A percentile compares a stretch with the other conserved stretches of the same genome.
Evolutionary conservation across 495 filamentous ascomycete genomes (phyloP).

Genomic region (Corynascus novoguineensis): DNA sequence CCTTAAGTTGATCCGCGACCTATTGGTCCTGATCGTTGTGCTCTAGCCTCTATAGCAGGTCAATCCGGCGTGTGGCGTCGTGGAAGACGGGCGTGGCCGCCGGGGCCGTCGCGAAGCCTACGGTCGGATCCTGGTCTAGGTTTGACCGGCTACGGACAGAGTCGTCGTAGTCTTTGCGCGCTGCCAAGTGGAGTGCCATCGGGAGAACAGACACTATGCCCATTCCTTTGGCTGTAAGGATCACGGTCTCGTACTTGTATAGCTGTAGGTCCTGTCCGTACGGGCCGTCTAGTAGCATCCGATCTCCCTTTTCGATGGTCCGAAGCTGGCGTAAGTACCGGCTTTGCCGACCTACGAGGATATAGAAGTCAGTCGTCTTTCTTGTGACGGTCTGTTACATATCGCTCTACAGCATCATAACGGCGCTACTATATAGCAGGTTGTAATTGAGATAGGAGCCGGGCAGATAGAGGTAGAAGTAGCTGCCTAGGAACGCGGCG

Average conservation of each 20-base stretch:
- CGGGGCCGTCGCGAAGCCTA: not conserved
- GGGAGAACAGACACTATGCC: conserved; percentile 3
- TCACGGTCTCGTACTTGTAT: not conserved
- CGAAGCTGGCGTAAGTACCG: not conserved
- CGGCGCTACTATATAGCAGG: not conserved
- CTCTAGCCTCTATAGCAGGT: conserved; percentile 6
- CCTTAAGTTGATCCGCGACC: conserved; percentile 2
- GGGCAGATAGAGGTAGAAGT: conserved; percentile 7
- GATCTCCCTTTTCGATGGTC: not conserved
- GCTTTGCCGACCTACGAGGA: not conserved
- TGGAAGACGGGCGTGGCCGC: not conserved
- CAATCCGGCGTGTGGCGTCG: conserved; percentile 1
- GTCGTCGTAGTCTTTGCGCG: conserved; percentile 3
- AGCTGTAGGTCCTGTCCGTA: conserved; percentile 2
- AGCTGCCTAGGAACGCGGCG: conserved; percentile 3
- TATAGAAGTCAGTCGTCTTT: conserved; percentile 2
- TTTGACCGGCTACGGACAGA: not conserved
- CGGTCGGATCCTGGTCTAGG: not conserved
- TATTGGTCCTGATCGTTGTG: not conserved
- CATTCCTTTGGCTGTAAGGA: conserved; percentile 6
- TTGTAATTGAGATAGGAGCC: conserved; percentile 5
- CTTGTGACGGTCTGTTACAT: not conserved
- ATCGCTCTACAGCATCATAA: conserved; percentile 6
- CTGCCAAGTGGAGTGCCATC: conserved; percentile 7
- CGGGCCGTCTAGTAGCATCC: conserved; percentile 1